Evolutionary conservation across 202 grass and related monocot genomes (phyloP).

Genomic region (Carex sylvatica): DNA sequence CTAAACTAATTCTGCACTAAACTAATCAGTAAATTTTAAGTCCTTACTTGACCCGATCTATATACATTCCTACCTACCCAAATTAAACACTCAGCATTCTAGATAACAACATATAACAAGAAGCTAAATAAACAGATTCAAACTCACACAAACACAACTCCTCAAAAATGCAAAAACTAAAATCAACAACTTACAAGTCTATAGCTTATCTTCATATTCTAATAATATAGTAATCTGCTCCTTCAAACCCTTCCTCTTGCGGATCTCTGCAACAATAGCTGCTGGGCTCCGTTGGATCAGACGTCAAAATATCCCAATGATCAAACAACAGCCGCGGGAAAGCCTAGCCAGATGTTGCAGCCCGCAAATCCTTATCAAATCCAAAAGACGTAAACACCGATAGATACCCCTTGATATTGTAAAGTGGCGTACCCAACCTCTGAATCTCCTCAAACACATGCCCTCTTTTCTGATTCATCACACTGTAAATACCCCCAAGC

Average conservation of each 20-base stretch:
- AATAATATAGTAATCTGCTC: constrained; percentile 35
- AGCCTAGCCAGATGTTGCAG: constrained; percentile 37
- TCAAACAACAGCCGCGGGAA: constrained; percentile 45
- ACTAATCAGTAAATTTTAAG: no score
- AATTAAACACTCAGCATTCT: background rate
- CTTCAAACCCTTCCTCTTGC: constrained; percentile 46
- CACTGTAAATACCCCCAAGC: constrained; percentile 36
- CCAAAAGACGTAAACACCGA: constrained; percentile 40
- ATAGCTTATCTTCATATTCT: constrained; percentile 42
- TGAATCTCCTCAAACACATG: constrained; percentile 39
- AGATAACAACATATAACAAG: background rate
- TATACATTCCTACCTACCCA: background rate
- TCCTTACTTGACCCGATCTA: background rate
- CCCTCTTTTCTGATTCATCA: constrained; percentile 43
- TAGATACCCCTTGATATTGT: constrained; percentile 51
- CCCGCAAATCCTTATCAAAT: constrained; percentile 28
- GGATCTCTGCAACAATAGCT: constrained; percentile 32
- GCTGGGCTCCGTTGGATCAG: constrained; percentile 30
- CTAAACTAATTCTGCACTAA: background rate
- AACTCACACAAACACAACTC: background rate
- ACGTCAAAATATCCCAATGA: constrained; percentile 44
- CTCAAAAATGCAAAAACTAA: background rate
- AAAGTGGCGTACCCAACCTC: constrained; percentile 33
- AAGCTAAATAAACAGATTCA: background rate
- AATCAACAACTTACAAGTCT: background rate